Conservation (phyloP, 179 eudicot genomes). For the Silene noctiflora region DNA sequence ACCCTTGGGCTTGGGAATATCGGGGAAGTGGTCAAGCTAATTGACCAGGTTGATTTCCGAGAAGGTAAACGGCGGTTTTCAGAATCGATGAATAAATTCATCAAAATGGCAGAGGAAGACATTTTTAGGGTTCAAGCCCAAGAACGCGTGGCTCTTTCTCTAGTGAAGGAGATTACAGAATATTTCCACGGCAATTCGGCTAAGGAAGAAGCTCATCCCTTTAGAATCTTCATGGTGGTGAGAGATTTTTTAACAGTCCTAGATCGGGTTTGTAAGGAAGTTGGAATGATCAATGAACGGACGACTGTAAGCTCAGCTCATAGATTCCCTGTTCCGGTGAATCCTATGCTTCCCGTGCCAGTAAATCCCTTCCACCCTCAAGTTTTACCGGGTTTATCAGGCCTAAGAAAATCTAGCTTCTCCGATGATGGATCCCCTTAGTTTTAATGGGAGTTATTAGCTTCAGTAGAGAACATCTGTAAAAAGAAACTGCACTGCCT, state of each 20-base stretch:
- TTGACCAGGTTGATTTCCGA: slow-evolving; percentile 29
- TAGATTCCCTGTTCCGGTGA: slow-evolving; percentile 73
- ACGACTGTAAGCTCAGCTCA: slow-evolving; percentile 58
- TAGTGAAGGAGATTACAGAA: slow-evolving; percentile 96
- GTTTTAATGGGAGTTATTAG: slow-evolving; percentile 17
- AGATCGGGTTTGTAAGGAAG: slow-evolving; percentile 93
- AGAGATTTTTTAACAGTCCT: slow-evolving; percentile 70
- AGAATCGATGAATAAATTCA: slow-evolving; percentile 60
- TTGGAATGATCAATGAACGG: slow-evolving; percentile 69
- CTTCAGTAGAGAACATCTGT: slow-evolving; percentile 32
- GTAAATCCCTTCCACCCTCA: slow-evolving; percentile 64
- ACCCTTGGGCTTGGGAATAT: slow-evolving; percentile 59
- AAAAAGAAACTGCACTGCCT: slow-evolving; percentile 31
- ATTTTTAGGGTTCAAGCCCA: slow-evolving; percentile 72
- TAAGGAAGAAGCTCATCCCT: slow-evolving; percentile 97
- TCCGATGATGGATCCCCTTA: slow-evolving; percentile 55
- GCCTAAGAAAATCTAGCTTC: slow-evolving; percentile 40
- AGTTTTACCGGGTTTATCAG: slow-evolving; percentile 44
- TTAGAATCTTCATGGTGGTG: slow-evolving; percentile 88
- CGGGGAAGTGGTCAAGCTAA: slow-evolving; percentile 47
- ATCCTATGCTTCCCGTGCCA: slow-evolving; percentile 76
- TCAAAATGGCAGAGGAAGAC: slow-evolving; percentile 73
- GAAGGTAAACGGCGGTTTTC: slow-evolving; percentile 44
- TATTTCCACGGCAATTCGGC: slow-evolving; percentile 96
- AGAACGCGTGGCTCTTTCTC: slow-evolving; percentile 83